Evolutionary conservation across 2,329 filamentous ascomycete species (phyloP), one percentile per base, ranked within the genome.

Genomic region (Cucurbitaria berberidis): DNA sequence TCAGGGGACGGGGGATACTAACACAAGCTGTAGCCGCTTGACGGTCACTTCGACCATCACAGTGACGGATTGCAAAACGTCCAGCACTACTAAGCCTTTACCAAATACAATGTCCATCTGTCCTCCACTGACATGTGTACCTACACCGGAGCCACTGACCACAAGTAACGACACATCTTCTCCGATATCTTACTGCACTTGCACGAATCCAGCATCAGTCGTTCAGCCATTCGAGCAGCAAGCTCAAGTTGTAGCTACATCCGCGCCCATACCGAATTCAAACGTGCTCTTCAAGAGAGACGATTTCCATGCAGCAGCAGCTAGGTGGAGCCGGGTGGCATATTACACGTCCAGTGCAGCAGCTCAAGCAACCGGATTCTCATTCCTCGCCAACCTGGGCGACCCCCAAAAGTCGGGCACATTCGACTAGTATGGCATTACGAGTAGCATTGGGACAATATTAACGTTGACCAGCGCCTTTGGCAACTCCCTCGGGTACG

Each of bases 301-400:
- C 5, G 24, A 46, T 10, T 30, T 13, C 18, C 35, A 35, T 19
- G 55, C 48, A 40, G 57, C 59, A 45, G 59, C 51, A 35, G 56
- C 56, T 30, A 67, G 71, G 18, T 84, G 79, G 74, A 68, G 63
- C 40, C 76, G 80, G 32, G 74, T 80, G 45, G 77, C 77, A 22
- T 82, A 80, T 63, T 84, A 83, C 60, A 70, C 78, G 46, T 75
- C 81, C 7, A 66, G 64, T 46, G 60, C 64, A 11, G 66, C 70
- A 19, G 66, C 67, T 19, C 76, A 73, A 50, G 74, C 80, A 18
- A 77, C 84, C 19, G 83, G 84, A 13, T 67, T 87, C 21, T 79
- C 80, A 26, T 87, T 87, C 73, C 72, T 87, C 30, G 85, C 85
- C 60, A 82, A 86, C 64, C 68, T 79, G 53, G 84, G 85, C 52